Conservation (phyloP, 345 rosid genomes). For the Turnera subulata region DNA sequence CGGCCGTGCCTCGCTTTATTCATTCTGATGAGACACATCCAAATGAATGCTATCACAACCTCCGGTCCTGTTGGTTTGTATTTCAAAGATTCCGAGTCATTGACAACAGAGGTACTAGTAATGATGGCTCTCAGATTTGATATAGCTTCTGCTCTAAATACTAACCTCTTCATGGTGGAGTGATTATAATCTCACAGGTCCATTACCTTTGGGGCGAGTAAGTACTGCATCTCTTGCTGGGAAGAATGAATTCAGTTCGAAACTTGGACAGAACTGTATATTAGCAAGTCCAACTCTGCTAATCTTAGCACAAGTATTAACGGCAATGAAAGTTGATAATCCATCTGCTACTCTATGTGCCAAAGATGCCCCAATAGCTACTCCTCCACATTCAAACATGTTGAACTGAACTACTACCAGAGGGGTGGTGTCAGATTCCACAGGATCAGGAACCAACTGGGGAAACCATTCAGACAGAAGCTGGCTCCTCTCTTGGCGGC, state of each 20-base stretch:
- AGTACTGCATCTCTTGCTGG: slow-evolving; percentile 4
- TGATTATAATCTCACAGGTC: neutral
- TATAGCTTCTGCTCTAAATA: slow-evolving; percentile 1
- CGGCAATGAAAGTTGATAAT: slow-evolving; percentile 5
- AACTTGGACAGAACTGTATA: slow-evolving; percentile 1
- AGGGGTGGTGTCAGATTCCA: neutral
- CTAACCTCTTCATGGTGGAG: slow-evolving; percentile 9
- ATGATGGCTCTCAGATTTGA: slow-evolving; percentile 7
- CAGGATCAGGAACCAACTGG: neutral
- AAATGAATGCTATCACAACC: slow-evolving; percentile 13
- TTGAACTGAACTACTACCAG: slow-evolving; percentile 15
- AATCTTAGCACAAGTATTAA: slow-evolving; percentile 8
- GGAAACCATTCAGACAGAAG: neutral
- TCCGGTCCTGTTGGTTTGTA: slow-evolving; percentile 19
- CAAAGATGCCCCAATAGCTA: slow-evolving; percentile 11
- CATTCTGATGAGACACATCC: slow-evolving; percentile 20
- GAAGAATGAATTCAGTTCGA: slow-evolving; percentile 9
- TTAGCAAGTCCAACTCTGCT: neutral
- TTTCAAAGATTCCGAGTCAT: neutral
- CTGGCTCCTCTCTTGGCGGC: neutral
- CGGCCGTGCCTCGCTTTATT: neutral
- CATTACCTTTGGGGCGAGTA: neutral
- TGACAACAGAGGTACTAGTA: neutral
- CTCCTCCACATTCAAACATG: slow-evolving; percentile 24
- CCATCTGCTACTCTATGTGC: slow-evolving; percentile 24